Evolutionary conservation across 1,284 basidiomycete genomes (phyloP), one percentile per base, ranked within the genome.

Genomic region (Sphagnurus paluster): DNA sequence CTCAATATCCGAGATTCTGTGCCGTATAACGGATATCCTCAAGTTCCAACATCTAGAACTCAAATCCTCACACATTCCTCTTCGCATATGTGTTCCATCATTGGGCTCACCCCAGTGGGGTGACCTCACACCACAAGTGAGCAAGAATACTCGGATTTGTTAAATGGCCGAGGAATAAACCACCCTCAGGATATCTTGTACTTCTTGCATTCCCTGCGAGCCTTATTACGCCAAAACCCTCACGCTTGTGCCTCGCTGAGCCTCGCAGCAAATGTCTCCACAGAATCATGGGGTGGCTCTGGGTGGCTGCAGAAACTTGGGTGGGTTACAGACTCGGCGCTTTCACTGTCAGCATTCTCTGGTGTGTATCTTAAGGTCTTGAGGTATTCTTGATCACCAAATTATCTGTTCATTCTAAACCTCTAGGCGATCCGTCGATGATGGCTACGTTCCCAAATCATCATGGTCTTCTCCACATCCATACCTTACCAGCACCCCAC

Each of bases 381-480:
- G 13, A 21, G 19, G 14, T 39, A 29, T 16, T 42, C 26, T n/a
- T 17, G 33, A 23, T 6, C 5, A 4, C 16, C 34, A 21, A 30
- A 46, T 29, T 21, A 30, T 40, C 16, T 11, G 32, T 1, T 3
- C 4, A 23, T 25, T 13, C 17, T 24, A 26, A 6, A 24, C 30
- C 10, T 44, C 14, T 56, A 90, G 88, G 74, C 14, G 79, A 91
- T 58, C 85, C 87, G 23, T 72, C 80, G 13, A 69, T 90, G 20
- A 66, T 80, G 5, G 66, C 76, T 1, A 70, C 81, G 39, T 95
- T 94, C 64, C 87, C 91, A 28, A 79, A 83, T 5, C 84, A 93
- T 59, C 90, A 95, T 63, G 94, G 94, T 7, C 68, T 95, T 40
- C 72, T 96, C 14, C 80, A 82, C 37, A 78, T 93, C 23, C 82